These are phyloP conservation scores for Pythium coloratum DNA, from an alignment of 352 stramenopile species.

Conservation along the genomic window DNA sequence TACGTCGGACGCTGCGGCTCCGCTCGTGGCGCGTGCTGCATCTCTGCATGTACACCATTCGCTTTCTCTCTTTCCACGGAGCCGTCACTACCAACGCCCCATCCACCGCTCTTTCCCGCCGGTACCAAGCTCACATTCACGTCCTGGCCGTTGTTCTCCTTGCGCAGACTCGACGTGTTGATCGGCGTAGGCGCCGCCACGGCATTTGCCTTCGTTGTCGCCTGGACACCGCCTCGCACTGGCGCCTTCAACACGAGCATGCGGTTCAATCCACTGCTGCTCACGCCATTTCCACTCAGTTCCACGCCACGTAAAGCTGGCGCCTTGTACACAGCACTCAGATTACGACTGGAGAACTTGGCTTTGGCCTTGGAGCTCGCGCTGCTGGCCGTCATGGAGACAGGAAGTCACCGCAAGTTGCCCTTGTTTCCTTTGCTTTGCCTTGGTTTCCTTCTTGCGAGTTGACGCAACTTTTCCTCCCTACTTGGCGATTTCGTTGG, in stretches of 20 bases:
- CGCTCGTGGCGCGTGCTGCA: neutral
- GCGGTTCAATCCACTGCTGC: constrained; percentile 23
- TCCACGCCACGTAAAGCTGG: constrained; percentile 37
- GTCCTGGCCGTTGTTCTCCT: constrained; percentile 52
- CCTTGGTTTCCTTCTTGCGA: neutral
- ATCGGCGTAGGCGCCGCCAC: constrained; percentile 58
- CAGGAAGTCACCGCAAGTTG: neutral
- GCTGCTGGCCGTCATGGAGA: constrained; percentile 9
- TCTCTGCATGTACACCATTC: neutral
- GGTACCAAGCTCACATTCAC: constrained; percentile 42
- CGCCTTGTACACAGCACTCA: constrained; percentile 69
- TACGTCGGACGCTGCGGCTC: neutral
- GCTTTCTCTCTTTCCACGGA: neutral
- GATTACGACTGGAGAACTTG: constrained; percentile 77
- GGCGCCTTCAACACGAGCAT: constrained; percentile 54
- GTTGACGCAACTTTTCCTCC: neutral
- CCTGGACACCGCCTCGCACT: constrained; percentile 12
- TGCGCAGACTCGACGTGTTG: constrained; percentile 77
- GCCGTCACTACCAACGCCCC: constrained; percentile 29
- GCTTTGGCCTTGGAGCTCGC: constrained; percentile 40
- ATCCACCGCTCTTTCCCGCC: constrained; percentile 33
- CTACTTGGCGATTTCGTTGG: neutral
- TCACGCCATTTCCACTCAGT: constrained; percentile 7
- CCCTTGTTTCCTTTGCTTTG: neutral
- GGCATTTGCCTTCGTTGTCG: constrained; percentile 9